Conservation (phyloP, 768 basidiomycete genomes). For the Macrolepiota albuminosa region DNA sequence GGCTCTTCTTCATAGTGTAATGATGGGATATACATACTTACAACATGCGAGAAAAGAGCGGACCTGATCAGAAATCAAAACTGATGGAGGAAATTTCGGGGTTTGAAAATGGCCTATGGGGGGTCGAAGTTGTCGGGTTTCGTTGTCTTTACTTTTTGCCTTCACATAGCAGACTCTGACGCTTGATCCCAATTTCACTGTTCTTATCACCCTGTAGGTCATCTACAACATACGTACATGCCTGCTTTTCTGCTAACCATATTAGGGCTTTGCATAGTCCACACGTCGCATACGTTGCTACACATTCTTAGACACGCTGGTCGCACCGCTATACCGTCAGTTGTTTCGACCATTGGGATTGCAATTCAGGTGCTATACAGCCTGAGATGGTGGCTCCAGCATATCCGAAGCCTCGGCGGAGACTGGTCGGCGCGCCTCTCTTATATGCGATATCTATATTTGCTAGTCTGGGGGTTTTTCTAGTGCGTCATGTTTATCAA, state of each 20-base stretch:
- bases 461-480: constrained; percentile 72
- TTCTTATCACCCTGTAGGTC: not conserved
- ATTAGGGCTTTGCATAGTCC: not conserved
- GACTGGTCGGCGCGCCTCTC: constrained; percentile 64
- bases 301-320: not conserved
- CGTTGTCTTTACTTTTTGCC: not conserved
- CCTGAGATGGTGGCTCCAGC: constrained; percentile 17
- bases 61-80: too few relatives aligned
- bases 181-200: not conserved
- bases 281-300: not conserved
- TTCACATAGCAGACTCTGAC: not conserved
- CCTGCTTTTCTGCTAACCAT: not conserved
- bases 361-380: not conserved
- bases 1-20: too few relatives aligned
- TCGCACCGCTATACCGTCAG: not conserved
- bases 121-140: too few relatives aligned
- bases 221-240: not conserved
- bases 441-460: constrained; percentile 72
- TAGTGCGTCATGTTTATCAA: constrained; percentile 39
- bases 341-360: not conserved
- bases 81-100: too few relatives aligned
- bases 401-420: constrained; percentile 32
- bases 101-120: too few relatives aligned
- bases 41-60: too few relatives aligned
- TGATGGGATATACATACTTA: too few relatives aligned